phyloP scores from a whole-genome alignment of 2,329 filamentous ascomycete species.

The Cylindrodendrum hubeiense region DNA sequence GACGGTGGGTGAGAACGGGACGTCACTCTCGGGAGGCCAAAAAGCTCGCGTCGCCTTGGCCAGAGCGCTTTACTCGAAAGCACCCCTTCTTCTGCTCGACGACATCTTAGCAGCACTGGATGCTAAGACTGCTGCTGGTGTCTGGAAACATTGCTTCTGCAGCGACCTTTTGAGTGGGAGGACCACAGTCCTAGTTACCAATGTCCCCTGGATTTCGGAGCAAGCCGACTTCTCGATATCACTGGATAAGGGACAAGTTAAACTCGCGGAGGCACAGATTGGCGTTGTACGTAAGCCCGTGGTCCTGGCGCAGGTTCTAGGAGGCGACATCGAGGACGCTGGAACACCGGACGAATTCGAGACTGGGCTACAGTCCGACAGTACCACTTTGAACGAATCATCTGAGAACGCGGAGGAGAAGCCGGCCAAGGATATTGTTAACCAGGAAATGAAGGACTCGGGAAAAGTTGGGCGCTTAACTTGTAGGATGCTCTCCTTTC shows the following conservation, averaged over 20 bases:
- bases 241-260: conserved; percentile 60
- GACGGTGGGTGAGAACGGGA: conserved; percentile 66
- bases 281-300: conserved; percentile 60
- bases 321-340: conserved; percentile 51
- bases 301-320: conserved; percentile 54
- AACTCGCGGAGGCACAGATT: conserved; percentile 57
- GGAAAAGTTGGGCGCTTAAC: conserved; percentile 59
- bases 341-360: conserved; percentile 41
- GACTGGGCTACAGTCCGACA: conserved; percentile 44
- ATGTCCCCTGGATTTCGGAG: conserved; percentile 64
- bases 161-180: conserved; percentile 65
- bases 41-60: conserved; percentile 69
- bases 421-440: conserved; percentile 56
- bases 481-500: conserved; percentile 48
- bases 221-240: conserved; percentile 62
- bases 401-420: conserved; percentile 53
- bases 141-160: conserved; percentile 71
- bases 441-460: conserved; percentile 61
- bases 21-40: conserved; percentile 68
- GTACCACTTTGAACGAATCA: conserved; percentile 46
- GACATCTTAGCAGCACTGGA: conserved; percentile 72
- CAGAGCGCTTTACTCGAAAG: conserved; percentile 68
- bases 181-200: conserved; percentile 69
- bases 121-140: conserved; percentile 66
- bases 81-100: conserved; percentile 67